Base-by-base conservation (phyloP, 305 asterid species). In the Fraxinus sp. region DNA sequence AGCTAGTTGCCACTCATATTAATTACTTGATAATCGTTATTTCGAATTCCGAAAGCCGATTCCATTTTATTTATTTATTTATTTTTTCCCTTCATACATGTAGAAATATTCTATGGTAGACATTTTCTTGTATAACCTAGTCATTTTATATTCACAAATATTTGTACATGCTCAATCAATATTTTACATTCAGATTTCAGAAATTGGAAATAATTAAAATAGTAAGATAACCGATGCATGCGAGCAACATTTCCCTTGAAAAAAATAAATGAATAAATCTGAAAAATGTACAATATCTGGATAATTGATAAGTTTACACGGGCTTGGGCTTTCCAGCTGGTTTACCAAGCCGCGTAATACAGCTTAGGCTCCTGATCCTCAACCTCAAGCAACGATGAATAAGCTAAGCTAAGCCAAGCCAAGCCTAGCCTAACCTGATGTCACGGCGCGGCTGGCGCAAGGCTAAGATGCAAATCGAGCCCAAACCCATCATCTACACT, bases 401-500 rank as follows among this genome's bases (percentile, higher is more conserved):
- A 11, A 26, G 74, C 36, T 35, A 35, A 35, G 37, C 5, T 35
- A 35, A 35, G 37, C 37, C 37, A 33, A 33, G 35, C 57, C 74
- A 13, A 37, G 78, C 82, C 80, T 24, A 68, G 79, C 44, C 39
- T 70, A 80, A 76, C 78, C 9, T 7, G 76, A 62, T 77, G 39
- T 88, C 82, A 92, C 41, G 93, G 94, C 81, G 91, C 91, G 76
- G 97, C 90, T 81, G 98, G 96, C 8, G 97, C 96, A 44, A 94
- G 89, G 88, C 97, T 90, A 33, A 94, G 94, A 73, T 94, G 98
- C 28, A 94, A 83, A 87, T 94, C 95, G 82, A 94, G 87, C 79
- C 97, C 98, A 83, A 93, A 78, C 26, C 86, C 87, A 11, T 94
- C 97, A 62, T 93, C 97, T 16, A 88, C 84, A 30, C 39, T 79